phyloP scores from a whole-genome alignment of 768 basidiomycete species.

The Termitomyces sp. region DNA sequence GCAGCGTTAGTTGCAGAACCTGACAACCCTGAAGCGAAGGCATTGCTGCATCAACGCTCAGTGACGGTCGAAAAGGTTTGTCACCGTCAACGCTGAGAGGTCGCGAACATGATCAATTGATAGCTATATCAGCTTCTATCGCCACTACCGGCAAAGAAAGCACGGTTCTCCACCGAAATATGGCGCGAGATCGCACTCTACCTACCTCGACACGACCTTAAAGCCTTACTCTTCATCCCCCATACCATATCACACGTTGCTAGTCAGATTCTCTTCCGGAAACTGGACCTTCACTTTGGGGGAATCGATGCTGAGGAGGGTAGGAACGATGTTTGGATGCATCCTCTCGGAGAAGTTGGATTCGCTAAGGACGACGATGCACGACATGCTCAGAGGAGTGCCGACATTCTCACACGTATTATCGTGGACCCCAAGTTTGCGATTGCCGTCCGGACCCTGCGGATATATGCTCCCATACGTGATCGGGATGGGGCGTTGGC shows the following conservation, averaged over 20 bases:
- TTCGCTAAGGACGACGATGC: slow-evolving; percentile 31
- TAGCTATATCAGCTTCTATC: slow-evolving; percentile 26
- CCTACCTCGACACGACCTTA: slow-evolving; percentile 51
- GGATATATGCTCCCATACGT: slow-evolving; percentile 48
- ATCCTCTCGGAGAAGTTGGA: slow-evolving; percentile 9
- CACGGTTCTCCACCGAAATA: slow-evolving; percentile 60
- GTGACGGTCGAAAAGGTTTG: slow-evolving; percentile 53
- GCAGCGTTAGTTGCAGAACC: slow-evolving; percentile 60
- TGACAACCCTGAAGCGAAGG: slow-evolving; percentile 63
- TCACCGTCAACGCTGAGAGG: not conserved
- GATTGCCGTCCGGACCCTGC: slow-evolving; percentile 47
- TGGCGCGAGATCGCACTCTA: slow-evolving; percentile 43
- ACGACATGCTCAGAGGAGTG: slow-evolving; percentile 57
- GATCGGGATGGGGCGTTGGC: slow-evolving; percentile 46
- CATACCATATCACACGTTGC: slow-evolving; percentile 65
- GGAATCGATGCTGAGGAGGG: slow-evolving; percentile 23
- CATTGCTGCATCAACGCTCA: slow-evolving; percentile 49
- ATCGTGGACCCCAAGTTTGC: slow-evolving; percentile 58
- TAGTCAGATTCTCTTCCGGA: slow-evolving; percentile 53
- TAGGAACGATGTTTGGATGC: slow-evolving; percentile 14
- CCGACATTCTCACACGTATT: slow-evolving; percentile 64
- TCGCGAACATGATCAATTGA: not conserved
- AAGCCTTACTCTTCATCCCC: slow-evolving; percentile 56
- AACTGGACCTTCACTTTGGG: slow-evolving; percentile 56
- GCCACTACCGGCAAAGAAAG: slow-evolving; percentile 37